Conservation (phyloP, 2,329 filamentous ascomycete genomes). For the Polychaeton citri region DNA sequence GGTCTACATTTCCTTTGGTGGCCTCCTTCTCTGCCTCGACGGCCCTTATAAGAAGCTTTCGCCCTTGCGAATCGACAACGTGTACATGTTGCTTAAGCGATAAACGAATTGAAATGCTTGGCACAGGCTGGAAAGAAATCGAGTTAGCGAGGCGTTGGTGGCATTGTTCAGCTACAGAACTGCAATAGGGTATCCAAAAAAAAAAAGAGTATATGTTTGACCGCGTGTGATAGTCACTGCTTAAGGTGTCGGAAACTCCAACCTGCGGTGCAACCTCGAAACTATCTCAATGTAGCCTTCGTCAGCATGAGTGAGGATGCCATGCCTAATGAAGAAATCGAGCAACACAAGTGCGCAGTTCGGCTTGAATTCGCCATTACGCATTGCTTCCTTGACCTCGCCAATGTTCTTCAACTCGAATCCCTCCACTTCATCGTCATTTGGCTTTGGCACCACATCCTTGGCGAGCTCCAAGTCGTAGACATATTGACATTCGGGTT, state of each 20-base stretch:
- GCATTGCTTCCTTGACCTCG: conserved; percentile 59
- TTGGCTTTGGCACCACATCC: conserved; percentile 57
- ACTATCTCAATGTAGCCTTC: conserved; percentile 63
- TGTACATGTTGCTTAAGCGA: conserved; percentile 92
- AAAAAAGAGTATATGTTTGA: no score
- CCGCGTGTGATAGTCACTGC: not conserved
- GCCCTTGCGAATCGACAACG: conserved; percentile 78
- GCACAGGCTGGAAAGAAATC: conserved; percentile 2
- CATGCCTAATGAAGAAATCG: conserved; percentile 82
- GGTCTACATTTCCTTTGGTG: conserved; percentile 87
- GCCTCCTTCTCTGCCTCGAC: conserved; percentile 76
- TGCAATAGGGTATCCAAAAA: not conserved
- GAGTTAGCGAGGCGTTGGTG: conserved; percentile 20
- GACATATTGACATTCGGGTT: conserved; percentile 83
- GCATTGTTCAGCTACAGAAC: not conserved
- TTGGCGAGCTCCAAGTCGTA: conserved; percentile 72
- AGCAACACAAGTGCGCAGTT: conserved; percentile 77
- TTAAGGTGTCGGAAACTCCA: conserved; percentile 55
- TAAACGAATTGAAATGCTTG: conserved; percentile 23
- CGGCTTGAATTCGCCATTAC: conserved; percentile 70
- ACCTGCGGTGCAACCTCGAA: conserved; percentile 58
- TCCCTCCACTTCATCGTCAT: conserved; percentile 78
- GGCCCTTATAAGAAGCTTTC: conserved; percentile 94
- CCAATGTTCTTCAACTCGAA: conserved; percentile 68
- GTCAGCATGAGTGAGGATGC: conserved; percentile 63